These are phyloP conservation scores for Chaetomium tenue DNA, from an alignment of 495 filamentous ascomycete genomes.

Conservation along the genomic window DNA sequence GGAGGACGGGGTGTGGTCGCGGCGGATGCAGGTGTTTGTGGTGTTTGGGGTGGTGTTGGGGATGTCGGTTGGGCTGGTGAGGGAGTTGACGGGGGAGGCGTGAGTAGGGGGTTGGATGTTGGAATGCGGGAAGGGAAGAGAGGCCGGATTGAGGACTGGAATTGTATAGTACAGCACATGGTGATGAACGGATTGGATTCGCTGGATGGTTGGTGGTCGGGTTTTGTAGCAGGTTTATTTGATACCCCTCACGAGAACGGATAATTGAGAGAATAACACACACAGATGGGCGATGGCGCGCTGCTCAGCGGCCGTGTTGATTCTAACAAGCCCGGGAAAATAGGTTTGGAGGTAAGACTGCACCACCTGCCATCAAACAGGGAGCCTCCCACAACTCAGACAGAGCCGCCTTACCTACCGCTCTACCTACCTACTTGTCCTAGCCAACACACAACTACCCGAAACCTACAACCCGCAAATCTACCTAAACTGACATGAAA, in stretches of 20 bases:
- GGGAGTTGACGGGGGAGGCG: constrained; percentile 38
- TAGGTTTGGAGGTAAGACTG: not conserved
- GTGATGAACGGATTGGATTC: no score
- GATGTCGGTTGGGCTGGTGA: constrained; percentile 43
- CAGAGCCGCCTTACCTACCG: not conserved
- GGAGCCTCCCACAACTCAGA: not conserved
- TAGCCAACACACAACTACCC: not conserved
- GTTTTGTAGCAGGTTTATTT: not conserved
- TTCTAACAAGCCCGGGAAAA: not conserved
- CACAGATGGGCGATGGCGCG: constrained; percentile 16
- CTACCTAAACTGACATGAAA: constrained; percentile 10
- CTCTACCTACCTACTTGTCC: not conserved
- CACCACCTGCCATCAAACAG: not conserved
- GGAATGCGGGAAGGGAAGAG: no score
- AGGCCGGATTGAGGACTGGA: not conserved
- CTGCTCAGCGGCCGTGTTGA: constrained; percentile 19
- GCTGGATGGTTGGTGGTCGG: not conserved
- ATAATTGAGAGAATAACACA: constrained; percentile 1
- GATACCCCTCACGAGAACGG: constrained; percentile 12
- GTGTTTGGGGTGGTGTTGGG: constrained; percentile 68
- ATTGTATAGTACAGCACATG: no score
- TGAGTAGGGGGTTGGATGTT: not conserved
- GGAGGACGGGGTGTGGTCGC: constrained; percentile 86
- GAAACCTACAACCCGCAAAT: not conserved
- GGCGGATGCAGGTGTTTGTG: constrained; percentile 78